Evolutionary conservation across 148 eudicot species (phyloP), one percentile per base, ranked within the genome.

Genomic region (Tetragonia tetragonoides): DNA sequence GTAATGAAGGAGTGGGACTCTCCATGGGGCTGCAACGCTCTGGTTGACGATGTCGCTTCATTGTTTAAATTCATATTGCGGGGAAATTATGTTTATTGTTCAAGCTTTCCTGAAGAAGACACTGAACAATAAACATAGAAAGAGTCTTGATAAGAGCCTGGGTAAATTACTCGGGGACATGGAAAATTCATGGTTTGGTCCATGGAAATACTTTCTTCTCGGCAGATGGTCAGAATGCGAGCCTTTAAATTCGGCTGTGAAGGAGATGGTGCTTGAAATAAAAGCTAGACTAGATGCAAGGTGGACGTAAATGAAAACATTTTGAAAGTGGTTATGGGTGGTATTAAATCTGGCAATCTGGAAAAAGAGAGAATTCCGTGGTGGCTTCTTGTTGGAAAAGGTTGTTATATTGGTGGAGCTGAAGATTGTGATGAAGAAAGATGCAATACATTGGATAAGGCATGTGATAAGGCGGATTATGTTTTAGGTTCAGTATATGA

Each of bases 131-230:
- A 87, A 74, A 60, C 85, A 77, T 70, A 90, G 97, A 84, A 81
- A 77, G 75, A 79, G 72, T 70, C 97, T 95, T 72, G 94, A 95
- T 83, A 79, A 86, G 51, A 74, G 85, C 78, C 93, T 95, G 54
- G 81, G 85, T 63, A 88, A 85, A 40, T 85, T 95, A 77, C 78
- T 91, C 83, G 93, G 99, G 78, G 87, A 88, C 81, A 65, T 95
- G 82, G 99, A 95, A 82, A 91, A 93, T 39, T 78, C 75, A 68
- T 95, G 99, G 99, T 83, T 93, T 75, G 97, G 97, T 70, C 83
- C 80, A 14, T 91, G 97, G 94, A 93, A 86, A 74, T 86, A 78
- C 81, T 79, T 95, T 85, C 91, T 95, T 80, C 77, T 88, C 79
- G 97, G 97, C 24, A 82, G 83, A 70, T 87, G 80, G 89, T 81